Evolutionary conservation across 345 rosid species (phyloP).

Genomic region (Schrenkiella parvula): DNA sequence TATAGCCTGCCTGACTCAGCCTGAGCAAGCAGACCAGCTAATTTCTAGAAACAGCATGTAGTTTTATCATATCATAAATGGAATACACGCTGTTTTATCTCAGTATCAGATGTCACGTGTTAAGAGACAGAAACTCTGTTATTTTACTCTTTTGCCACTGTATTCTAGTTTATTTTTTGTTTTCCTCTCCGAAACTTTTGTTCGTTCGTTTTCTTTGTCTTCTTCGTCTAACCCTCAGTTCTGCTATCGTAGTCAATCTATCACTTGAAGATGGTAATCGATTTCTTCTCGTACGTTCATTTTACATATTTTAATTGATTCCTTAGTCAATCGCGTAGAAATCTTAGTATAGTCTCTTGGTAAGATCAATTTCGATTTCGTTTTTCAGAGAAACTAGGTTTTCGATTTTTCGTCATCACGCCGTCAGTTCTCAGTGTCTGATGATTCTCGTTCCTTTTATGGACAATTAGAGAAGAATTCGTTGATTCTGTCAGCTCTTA

Average conservation of each 20-base stretch:
- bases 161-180: background rate
- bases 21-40: background rate
- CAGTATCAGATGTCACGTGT: background rate
- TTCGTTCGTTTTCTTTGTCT: background rate
- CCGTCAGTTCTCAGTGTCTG: background rate
- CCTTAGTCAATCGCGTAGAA: background rate
- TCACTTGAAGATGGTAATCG: constrained; percentile 25
- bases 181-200: background rate
- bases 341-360: background rate
- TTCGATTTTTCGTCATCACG: background rate
- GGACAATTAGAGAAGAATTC: background rate
- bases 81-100: constrained; percentile 12
- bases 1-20: too few relatives aligned
- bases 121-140: background rate
- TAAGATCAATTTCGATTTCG: constrained; percentile 3
- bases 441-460: background rate
- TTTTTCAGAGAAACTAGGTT: constrained; percentile 10
- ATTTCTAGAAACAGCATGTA: background rate
- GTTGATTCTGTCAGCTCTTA: background rate
- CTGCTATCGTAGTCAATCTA: constrained; percentile 5
- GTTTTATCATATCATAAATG: background rate
- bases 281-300: background rate
- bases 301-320: background rate
- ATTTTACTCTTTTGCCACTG: constrained; percentile 10
- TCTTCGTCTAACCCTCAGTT: constrained; percentile 1